These are phyloP conservation scores for Cicer chorassanicum DNA, from an alignment of 306 rosid species.

Conservation along the genomic window DNA sequence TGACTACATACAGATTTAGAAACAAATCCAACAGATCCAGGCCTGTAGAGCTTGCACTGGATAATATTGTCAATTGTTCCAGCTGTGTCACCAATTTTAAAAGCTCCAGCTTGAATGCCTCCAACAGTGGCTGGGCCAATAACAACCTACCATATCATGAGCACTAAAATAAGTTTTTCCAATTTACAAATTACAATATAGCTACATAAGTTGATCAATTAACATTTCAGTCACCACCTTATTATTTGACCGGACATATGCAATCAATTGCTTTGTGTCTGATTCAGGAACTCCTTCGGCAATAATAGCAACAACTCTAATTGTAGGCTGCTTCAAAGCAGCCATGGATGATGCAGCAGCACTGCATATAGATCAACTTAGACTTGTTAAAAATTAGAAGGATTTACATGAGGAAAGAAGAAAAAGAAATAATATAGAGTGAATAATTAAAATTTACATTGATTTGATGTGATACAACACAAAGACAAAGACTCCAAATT, in stretches of 20 bases:
- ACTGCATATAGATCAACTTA: slow-evolving; percentile 56
- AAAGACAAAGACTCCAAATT: slow-evolving; percentile 14
- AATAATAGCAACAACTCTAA: slow-evolving; percentile 94
- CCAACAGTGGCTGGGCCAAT: slow-evolving; percentile 99
- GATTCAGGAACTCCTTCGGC: slow-evolving; percentile 99
- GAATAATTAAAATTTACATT: slow-evolving; percentile 18
- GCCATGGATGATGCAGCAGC: slow-evolving; percentile 96
- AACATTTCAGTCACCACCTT: slow-evolving; percentile 62
- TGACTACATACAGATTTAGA: slow-evolving; percentile 89
- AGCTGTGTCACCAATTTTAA: slow-evolving; percentile 99
- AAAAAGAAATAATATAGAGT: background rate
- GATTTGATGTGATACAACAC: slow-evolving; percentile 21
- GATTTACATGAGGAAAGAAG: slow-evolving; percentile 2
- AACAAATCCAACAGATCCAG: slow-evolving; percentile 99
- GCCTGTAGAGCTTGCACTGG: slow-evolving; percentile 97
- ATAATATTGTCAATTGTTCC: slow-evolving; percentile 96
- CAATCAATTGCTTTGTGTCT: slow-evolving; percentile 88
- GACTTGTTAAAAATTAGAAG: slow-evolving; percentile 1
- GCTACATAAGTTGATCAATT: slow-evolving; percentile 33
- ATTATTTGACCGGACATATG: slow-evolving; percentile 90
- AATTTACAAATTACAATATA: slow-evolving; percentile 32
- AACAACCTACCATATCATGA: slow-evolving; percentile 70
- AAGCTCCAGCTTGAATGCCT: slow-evolving; percentile 99
- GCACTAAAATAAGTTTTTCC: slow-evolving; percentile 41
- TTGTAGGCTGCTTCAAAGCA: slow-evolving; percentile 93